Evolutionary conservation across 768 basidiomycete genomes (phyloP), one percentile per base, ranked within the genome.

Genomic region (Boletus reticulatus): DNA sequence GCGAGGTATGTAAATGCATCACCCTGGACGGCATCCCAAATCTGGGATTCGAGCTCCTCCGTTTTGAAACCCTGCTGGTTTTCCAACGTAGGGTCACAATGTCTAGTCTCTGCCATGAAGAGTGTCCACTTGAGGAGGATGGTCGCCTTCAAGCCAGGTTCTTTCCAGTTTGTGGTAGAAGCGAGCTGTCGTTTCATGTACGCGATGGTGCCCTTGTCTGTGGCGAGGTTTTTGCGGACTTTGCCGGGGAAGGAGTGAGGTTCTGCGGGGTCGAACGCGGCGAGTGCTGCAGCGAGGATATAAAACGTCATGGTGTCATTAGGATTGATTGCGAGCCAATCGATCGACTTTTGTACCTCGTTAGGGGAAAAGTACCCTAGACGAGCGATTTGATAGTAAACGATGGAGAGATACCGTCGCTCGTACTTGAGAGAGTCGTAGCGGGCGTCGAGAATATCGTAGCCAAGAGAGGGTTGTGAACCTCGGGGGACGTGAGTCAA

Each of bases 51-150:
- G 41, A 95, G 78, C 51, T 89, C 85, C 50, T 92, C 89, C 2
- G 89, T 85, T 58, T 78, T 84, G 72, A 86, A 88, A 3, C 85
- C 89, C 7, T 75, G 77, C 31, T 78, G 76, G 61, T 82, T 78
- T 61, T 89, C 87, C 37, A 94, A 70, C 5, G 79, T 76, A 2
- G 83, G 73, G 61, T 91, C 84, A 19, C 81, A 80, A 66, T 88
- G 85, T 24, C 92, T 79, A 7, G 84, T 80, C 59, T 91, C 86
- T 2, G 91, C 86, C 60, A 93, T 75, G 69, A 92, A 92, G 55
- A 95, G 77, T 0, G 92, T 88, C 92, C 92, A 95, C 65, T 92
- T 91, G 38, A 97, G 78, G n/a, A 88, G 72, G 6, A 94, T 65
- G 2, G 81, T 78, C 0, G 91, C 86, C 64, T 87, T 89, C 16